These are phyloP conservation scores for Galeopsis tetrahit DNA, from an alignment of 257 asterid species.

Conservation along the genomic window DNA sequence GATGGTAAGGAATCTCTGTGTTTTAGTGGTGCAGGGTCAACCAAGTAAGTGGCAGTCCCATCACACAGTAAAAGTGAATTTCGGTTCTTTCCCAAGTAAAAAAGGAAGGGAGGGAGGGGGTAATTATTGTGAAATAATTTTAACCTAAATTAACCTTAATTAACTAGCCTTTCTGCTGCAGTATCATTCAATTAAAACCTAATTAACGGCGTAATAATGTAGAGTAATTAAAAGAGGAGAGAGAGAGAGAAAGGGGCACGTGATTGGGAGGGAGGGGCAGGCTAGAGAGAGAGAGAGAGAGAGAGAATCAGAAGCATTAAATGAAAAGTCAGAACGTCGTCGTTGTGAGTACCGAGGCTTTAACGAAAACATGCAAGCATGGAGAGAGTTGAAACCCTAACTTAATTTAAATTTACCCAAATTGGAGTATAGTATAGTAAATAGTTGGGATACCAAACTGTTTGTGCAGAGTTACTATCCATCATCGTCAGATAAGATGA, in stretches of 20 bases:
- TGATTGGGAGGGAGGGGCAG: slow-evolving; percentile 38
- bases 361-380: slow-evolving; percentile 28
- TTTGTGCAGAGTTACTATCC: not conserved
- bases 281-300: slow-evolving; percentile 31
- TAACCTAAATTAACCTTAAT: slow-evolving; percentile 12
- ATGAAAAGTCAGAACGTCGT: slow-evolving; percentile 56
- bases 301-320: slow-evolving; percentile 52
- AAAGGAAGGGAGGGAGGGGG: slow-evolving; percentile 6
- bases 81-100: slow-evolving; percentile 11
- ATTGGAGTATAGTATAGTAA: too few species aligned
- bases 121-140: slow-evolving; percentile 46
- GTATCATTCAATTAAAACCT: not conserved
- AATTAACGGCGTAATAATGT: slow-evolving; percentile 46
- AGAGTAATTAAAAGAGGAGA: slow-evolving; percentile 10
- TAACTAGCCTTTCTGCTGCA: slow-evolving; percentile 2
- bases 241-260: slow-evolving; percentile 42
- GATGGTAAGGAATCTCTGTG: not conserved
- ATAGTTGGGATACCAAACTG: not conserved
- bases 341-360: slow-evolving; percentile 50
- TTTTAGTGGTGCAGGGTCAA: slow-evolving; percentile 13
- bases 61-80: slow-evolving; percentile 27
- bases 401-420: not conserved
- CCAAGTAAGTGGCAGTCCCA: slow-evolving; percentile 13
- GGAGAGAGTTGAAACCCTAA: slow-evolving; percentile 7
- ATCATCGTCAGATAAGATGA: not conserved